These are phyloP conservation scores for Penicillium ochrochloron DNA, from an alignment of 495 filamentous ascomycete species.

Conservation along the genomic window DNA sequence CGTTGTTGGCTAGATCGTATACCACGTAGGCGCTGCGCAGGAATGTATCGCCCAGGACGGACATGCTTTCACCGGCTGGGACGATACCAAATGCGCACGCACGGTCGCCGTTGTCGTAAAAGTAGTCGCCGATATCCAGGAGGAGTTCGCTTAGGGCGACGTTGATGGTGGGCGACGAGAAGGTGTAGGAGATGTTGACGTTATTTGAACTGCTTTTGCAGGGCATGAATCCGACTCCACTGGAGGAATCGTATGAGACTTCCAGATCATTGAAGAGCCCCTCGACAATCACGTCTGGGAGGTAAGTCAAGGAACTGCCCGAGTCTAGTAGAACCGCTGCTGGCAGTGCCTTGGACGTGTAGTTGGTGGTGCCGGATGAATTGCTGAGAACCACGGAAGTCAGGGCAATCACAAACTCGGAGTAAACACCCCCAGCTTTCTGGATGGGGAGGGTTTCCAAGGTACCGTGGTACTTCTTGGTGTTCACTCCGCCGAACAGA, in stretches of 20 bases:
- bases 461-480: conserved; percentile 71
- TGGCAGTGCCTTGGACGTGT: conserved; percentile 58
- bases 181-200: conserved; percentile 69
- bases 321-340: conserved; percentile 82
- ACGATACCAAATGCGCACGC: conserved; percentile 79
- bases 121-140: conserved; percentile 61
- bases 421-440: conserved; percentile 57
- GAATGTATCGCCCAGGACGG: conserved; percentile 91
- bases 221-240: conserved; percentile 65
- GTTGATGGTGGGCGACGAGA: conserved; percentile 67
- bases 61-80: conserved; percentile 66
- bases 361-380: conserved; percentile 45
- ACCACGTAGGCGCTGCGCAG: conserved; percentile 90
- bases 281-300: conserved; percentile 70
- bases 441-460: conserved; percentile 81
- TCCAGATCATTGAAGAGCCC: conserved; percentile 66
- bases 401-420: conserved; percentile 83
- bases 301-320: conserved; percentile 87
- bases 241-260: conserved; percentile 62
- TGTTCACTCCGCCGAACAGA: conserved; percentile 91
- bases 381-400: conserved; percentile 63
- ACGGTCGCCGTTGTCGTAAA: conserved; percentile 62
- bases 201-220: conserved; percentile 67
- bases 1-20: conserved; percentile 85
- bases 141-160: conserved; percentile 80